phyloP scores from a whole-genome alignment of 306 rosid genomes.

The Casuarina equisetifolia region DNA sequence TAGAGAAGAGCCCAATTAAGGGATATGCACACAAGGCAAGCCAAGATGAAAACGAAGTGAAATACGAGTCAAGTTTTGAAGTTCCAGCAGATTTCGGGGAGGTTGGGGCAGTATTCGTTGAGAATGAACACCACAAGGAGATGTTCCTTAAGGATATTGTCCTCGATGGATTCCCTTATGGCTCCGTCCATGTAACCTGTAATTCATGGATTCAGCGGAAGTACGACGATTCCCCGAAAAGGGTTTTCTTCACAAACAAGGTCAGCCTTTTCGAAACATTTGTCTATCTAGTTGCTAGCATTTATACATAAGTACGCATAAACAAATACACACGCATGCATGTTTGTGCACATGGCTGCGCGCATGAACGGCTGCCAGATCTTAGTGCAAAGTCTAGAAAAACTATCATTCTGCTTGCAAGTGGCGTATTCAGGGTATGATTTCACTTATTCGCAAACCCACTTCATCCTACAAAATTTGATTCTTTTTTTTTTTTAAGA shows the following conservation, averaged over 20 bases:
- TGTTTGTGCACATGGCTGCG: too few relatives aligned
- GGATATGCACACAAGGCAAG: conserved; percentile 52
- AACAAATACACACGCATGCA: too few relatives aligned
- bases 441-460: too few relatives aligned
- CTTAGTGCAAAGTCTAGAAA: too few relatives aligned
- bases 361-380: too few relatives aligned
- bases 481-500: too few relatives aligned
- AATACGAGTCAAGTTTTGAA: conserved; percentile 46
- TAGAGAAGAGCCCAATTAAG: conserved; percentile 46
- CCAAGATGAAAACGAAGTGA: conserved; percentile 20
- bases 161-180: conserved; percentile 38
- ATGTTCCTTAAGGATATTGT: conserved; percentile 51
- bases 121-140: conserved; percentile 73
- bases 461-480: too few relatives aligned
- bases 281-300: too few relatives aligned
- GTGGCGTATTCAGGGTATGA: too few relatives aligned
- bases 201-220: conserved; percentile 67
- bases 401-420: too few relatives aligned
- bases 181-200: conserved; percentile 38
- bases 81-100: conserved; percentile 58
- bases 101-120: conserved; percentile 61
- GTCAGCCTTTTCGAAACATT: conserved; percentile 13
- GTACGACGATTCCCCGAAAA: conserved; percentile 42
- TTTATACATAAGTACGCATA: too few relatives aligned
- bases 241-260: conserved; percentile 64